Evolutionary conservation across 2,329 filamentous ascomycete species (phyloP).

Genomic region (Colletotrichum sp.): DNA sequence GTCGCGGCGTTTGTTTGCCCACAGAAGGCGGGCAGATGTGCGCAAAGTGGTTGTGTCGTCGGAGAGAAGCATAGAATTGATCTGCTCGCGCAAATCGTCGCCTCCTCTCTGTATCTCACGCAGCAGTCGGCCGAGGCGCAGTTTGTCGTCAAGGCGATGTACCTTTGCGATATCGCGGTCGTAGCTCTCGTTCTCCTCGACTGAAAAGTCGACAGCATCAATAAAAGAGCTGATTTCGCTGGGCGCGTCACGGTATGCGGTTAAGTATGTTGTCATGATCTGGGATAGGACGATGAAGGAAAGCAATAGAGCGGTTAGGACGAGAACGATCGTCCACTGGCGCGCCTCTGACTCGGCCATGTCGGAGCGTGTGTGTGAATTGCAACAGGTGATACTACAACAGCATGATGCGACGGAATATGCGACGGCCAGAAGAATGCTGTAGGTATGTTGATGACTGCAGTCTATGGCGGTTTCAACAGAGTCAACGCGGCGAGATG

Average conservation of each 20-base stretch:
- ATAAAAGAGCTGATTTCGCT: conserved; percentile 61
- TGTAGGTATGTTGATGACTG: not conserved
- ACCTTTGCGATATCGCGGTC: conserved; percentile 63
- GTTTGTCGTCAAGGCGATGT: conserved; percentile 64
- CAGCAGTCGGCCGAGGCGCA: conserved; percentile 61
- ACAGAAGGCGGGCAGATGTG: conserved; percentile 56
- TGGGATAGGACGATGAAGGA: conserved; percentile 59
- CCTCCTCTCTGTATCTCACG: conserved; percentile 65
- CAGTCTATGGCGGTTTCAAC: not conserved
- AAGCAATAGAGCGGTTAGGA: conserved; percentile 61
- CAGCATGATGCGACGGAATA: conserved; percentile 3
- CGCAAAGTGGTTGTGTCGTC: conserved; percentile 41
- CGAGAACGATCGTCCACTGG: conserved; percentile 62
- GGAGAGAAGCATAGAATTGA: conserved; percentile 54
- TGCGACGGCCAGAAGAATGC: not conserved
- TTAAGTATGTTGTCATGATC: conserved; percentile 53
- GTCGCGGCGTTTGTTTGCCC: conserved; percentile 57
- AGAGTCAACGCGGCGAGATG: not conserved
- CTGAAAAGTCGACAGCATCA: conserved; percentile 65
- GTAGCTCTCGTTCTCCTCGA: conserved; percentile 68
- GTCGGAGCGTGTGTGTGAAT: conserved; percentile 24
- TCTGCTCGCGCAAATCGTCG: conserved; percentile 65
- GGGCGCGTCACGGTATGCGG: conserved; percentile 62
- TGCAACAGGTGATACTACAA: not conserved
- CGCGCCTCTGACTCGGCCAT: conserved; percentile 57